Base-by-base conservation (phyloP, 2,329 filamentous ascomycete species). In the Rutstroemia sydowiana region DNA sequence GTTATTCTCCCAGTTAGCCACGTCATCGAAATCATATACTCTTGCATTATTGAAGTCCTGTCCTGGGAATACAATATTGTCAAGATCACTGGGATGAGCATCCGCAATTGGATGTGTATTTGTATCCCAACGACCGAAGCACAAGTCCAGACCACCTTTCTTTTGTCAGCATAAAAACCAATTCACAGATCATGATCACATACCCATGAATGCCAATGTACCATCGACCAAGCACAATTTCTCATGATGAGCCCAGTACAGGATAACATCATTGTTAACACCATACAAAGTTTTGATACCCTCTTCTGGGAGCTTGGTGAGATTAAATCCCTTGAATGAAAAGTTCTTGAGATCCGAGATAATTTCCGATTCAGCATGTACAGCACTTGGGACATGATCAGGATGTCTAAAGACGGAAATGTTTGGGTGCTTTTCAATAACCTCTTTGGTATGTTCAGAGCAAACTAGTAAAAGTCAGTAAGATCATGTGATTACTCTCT, bases 231-330 rank as follows among this genome's bases (percentile, higher is more conserved):
- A 66, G 59, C 88, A 88, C 1, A 95, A 77, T 69, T 96, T 96
- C 70, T 96, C 90, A 61, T 95, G 90, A 62, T 95, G 90, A 2
- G 89, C 88, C 90, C 90, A 95, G 69, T 88, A 95, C 1, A 95
- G 71, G 10, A 95, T 85, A 1, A 90, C 81, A 59, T 87, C 89
- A 30, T 90, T 87, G 31, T 81, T 81, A 45, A 87, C 84, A 49
- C 91, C 91, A 63, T 95, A 95, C 1, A 95, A 70, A 1, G 84
- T 81, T 65, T 89, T 87, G 45, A 95, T 65, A 1, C 85, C 79
- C 62, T 93, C 87, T 21, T 76, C 75, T 0, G 87, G 86, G 40
- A 90, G 73, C 60, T 84, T 84, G 16, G 82, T 77, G 1, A 83
- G 67, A 44, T 74, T 66, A 76, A 80, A 63, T 66, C 77, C 69